phyloP scores from a whole-genome alignment of 176 grass and related monocot genomes.

The Phoenix roebelenii region DNA sequence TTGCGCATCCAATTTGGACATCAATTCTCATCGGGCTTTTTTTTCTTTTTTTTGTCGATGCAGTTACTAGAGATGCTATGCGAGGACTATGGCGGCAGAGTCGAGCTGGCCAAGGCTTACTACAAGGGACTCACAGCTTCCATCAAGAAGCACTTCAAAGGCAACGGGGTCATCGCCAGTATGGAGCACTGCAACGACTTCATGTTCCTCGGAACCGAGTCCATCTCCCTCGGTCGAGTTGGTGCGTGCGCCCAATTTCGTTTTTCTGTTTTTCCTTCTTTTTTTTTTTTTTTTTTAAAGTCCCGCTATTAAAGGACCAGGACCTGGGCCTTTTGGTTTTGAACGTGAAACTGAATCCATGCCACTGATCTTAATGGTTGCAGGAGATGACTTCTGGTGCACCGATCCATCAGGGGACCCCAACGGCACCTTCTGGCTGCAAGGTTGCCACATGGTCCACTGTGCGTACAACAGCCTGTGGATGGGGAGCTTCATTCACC shows the following conservation, averaged over 20 bases:
- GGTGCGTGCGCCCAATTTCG: slow-evolving; percentile 22
- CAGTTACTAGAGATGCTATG: slow-evolving; percentile 91
- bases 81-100: slow-evolving; percentile 71
- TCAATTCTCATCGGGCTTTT: too few species aligned
- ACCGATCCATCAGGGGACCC: slow-evolving; percentile 82
- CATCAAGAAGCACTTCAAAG: slow-evolving; percentile 55
- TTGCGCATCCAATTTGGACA: too few species aligned
- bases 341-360: too few species aligned
- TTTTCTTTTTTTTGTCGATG: background rate
- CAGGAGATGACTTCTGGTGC: slow-evolving; percentile 92
- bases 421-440: slow-evolving; percentile 84
- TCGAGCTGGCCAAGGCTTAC: slow-evolving; percentile 75
- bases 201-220: slow-evolving; percentile 71
- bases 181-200: slow-evolving; percentile 99
- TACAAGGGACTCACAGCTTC: slow-evolving; percentile 59
- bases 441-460: slow-evolving; percentile 99
- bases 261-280: too few species aligned
- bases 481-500: slow-evolving; percentile 97
- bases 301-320: too few species aligned
- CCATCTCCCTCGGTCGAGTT: slow-evolving; percentile 75
- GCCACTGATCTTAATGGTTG: background rate
- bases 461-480: slow-evolving; percentile 95
- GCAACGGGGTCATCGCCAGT: slow-evolving; percentile 93
- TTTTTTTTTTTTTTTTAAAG: background rate
- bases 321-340: too few species aligned